Base-by-base conservation (phyloP, 164 flowering plant species). In the Piper longum region DNA sequence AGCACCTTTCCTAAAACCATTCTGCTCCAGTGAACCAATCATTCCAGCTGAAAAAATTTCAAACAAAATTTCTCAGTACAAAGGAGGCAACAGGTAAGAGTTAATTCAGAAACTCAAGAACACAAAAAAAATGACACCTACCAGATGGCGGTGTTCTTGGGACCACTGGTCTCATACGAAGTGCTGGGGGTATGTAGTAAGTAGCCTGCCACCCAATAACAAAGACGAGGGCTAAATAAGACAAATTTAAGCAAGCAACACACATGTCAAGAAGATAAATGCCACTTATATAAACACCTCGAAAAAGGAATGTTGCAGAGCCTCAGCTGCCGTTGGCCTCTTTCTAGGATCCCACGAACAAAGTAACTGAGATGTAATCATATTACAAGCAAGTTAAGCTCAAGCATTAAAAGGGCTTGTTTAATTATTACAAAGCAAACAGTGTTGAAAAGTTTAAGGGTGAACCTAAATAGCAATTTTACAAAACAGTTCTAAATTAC, bases 131-230 rank as follows among this genome's bases (percentile, higher is more conserved):
- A 5, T 44, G 6, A 9, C 6, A 76, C 79, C 69, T 61, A 86
- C 96, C 91, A 70, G 92, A 73, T 63, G 95, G 99, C 63, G 99
- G 96, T n/a, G 96, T 88, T 68, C 87, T 81, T 51, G 75, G 55
- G 16, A 67, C 69, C 55, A 81, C 66, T 64, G 83, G 67, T 71
- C 78, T 85, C 17, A 80, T 4, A 18, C 93, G 96, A 56, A 91
- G 92, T 7, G 89, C 82, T 65, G 99, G 99, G 18, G 97, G 99
- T 56, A 95, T 78, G 71, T 95, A 91, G 59, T 71, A 86, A 79
- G 97, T 88, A 63, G 85, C 77, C 99, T 95, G 96, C 66, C 62
- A 64, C 2, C 62, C 43, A 16, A 66, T n/a, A 36, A 11, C 39
- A 17, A 7, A 41, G 1, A 12, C 48, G 11, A 4, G 6, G 56